Evolutionary conservation across 164 flowering plant genomes (phyloP).

Genomic region (Litsea cubeba): DNA sequence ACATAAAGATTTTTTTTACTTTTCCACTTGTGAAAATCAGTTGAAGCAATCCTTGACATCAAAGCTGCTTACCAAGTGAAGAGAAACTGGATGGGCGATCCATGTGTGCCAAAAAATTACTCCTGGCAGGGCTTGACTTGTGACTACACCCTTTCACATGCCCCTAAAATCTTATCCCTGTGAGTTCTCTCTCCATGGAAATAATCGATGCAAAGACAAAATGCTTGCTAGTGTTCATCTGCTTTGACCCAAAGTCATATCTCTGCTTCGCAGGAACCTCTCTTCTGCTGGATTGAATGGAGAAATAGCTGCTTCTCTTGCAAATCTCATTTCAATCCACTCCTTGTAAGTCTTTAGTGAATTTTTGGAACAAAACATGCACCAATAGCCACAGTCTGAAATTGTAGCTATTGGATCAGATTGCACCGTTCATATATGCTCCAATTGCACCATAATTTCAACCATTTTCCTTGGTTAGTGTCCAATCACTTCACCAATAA

Average conservation of each 20-base stretch:
- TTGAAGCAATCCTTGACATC: slow-evolving; percentile 31
- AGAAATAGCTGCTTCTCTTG: slow-evolving; percentile 23
- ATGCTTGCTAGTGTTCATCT: no score
- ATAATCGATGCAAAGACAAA: neutral
- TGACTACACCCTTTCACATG: slow-evolving; percentile 9
- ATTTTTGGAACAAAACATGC: no score
- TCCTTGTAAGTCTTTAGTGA: slow-evolving; percentile 27
- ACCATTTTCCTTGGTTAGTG: no score
- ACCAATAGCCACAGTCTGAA: no score
- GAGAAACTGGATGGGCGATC: slow-evolving; percentile 53
- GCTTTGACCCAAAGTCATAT: neutral
- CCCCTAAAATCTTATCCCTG: slow-evolving; percentile 32
- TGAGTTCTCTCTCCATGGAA: slow-evolving; percentile 14
- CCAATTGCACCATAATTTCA: no score
- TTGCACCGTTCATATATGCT: no score
- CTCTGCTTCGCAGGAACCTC: slow-evolving; percentile 25
- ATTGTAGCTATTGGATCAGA: no score
- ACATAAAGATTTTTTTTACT: no score
- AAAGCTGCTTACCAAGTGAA: slow-evolving; percentile 25
- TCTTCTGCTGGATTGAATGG: slow-evolving; percentile 31
- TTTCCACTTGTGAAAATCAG: slow-evolving; percentile 9
- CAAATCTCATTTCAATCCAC: slow-evolving; percentile 22
- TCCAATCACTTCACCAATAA: no score
- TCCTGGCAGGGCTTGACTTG: slow-evolving; percentile 47
- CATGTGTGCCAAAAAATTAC: slow-evolving; percentile 35